Evolutionary conservation across 2,329 filamentous ascomycete species (phyloP).

Genomic region (Aschersonia sp.): DNA sequence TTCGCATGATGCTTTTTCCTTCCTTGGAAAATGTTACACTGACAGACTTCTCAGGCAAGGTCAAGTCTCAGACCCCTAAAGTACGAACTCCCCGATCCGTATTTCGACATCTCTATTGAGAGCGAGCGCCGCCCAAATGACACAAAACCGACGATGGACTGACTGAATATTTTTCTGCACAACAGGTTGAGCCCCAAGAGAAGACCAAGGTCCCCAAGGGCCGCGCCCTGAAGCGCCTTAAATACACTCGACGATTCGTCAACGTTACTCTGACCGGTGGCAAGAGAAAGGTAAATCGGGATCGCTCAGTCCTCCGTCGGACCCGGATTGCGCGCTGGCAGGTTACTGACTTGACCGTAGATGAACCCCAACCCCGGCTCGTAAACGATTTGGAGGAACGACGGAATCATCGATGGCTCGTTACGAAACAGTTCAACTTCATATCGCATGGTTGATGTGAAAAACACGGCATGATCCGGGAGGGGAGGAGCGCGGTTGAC

Average conservation of each 20-base stretch:
- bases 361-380: conserved; percentile 79
- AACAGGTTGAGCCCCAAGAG: conserved; percentile 75
- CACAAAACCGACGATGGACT: conserved; percentile 7
- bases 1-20: conserved; percentile 3
- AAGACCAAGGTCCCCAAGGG: conserved; percentile 96
- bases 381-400: conserved; percentile 24
- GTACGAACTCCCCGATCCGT: conserved; percentile 33
- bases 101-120: background rate
- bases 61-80: conserved; percentile 93
- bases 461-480: too few species aligned
- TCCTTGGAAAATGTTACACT: conserved; percentile 11
- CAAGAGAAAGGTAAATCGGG: conserved; percentile 76
- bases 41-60: conserved; percentile 59
- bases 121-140: conserved; percentile 5
- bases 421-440: too few species aligned
- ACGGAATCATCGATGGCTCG: too few species aligned
- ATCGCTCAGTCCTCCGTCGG: background rate
- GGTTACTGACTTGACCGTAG: conserved; percentile 22
- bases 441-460: too few species aligned
- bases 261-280: conserved; percentile 95
- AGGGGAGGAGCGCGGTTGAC: too few species aligned
- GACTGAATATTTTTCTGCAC: conserved; percentile 8
- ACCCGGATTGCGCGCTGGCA: background rate
- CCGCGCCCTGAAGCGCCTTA: conserved; percentile 91
- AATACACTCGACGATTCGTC: conserved; percentile 94